Conservation (phyloP, 768 basidiomycete species). For the Amanita thiersii region DNA sequence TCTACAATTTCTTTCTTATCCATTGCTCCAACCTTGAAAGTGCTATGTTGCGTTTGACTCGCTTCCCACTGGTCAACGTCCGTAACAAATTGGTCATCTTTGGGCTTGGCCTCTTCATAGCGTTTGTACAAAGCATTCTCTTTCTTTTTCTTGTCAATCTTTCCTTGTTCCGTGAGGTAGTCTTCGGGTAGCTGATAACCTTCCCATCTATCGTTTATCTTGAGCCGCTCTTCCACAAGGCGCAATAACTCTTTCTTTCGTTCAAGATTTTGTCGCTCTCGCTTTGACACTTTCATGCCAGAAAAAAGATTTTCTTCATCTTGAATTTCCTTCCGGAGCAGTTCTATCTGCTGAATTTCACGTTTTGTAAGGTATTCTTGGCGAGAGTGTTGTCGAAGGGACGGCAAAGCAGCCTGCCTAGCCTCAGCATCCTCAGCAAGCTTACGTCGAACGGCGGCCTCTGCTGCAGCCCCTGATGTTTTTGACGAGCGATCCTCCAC, state of each 20-base stretch:
- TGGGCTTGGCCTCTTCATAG: constrained; percentile 88
- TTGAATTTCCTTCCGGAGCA: constrained; percentile 85
- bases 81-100: constrained; percentile 91
- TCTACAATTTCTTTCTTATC: constrained; percentile 80
- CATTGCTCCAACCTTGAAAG: constrained; percentile 86
- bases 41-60: constrained; percentile 81
- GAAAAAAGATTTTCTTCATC: constrained; percentile 89
- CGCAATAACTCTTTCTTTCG: constrained; percentile 87
- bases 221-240: constrained; percentile 89
- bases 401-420: constrained; percentile 47
- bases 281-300: constrained; percentile 85
- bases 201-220: constrained; percentile 92
- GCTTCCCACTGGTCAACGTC: constrained; percentile 99
- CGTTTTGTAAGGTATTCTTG: constrained; percentile 96
- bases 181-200: constrained; percentile 97
- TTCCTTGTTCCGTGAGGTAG: constrained; percentile 97
- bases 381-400: constrained; percentile 79
- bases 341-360: constrained; percentile 92
- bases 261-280: constrained; percentile 75
- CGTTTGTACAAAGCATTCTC: constrained; percentile 87
- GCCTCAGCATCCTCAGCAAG: constrained; percentile 74
- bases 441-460: constrained; percentile 72
- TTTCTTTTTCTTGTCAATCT: constrained; percentile 96
- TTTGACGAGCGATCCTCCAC: constrained; percentile 90
- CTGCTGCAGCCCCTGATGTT: constrained; percentile 62